Conservation (phyloP, 73 alveolate species). For the Uronychia setigera region DNA sequence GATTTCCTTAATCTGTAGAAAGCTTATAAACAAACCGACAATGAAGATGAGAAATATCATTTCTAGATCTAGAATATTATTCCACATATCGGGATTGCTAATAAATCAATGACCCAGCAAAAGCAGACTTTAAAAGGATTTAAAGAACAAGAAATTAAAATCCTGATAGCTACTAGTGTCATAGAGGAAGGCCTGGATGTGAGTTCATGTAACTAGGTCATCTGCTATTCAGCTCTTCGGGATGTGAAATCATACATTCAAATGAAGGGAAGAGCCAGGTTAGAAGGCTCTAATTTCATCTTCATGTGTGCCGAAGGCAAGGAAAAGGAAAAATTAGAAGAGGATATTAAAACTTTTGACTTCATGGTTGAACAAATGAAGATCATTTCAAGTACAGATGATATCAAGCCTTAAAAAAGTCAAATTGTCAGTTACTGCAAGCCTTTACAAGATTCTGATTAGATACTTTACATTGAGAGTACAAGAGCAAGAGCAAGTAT, state of each 20-base stretch:
- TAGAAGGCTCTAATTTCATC: neutral
- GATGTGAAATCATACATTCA: slow-evolving; percentile 65
- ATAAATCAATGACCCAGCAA: slow-evolving; percentile 3
- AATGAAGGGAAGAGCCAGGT: slow-evolving; percentile 77
- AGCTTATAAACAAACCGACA: slow-evolving; percentile 23
- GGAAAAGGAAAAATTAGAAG: too few species aligned
- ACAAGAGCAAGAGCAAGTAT: neutral
- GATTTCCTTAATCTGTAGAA: slow-evolving; percentile 6
- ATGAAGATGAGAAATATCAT: neutral
- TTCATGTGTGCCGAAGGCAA: neutral
- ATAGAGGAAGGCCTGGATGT: slow-evolving; percentile 83
- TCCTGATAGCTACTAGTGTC: slow-evolving; percentile 74
- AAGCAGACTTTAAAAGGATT: slow-evolving; percentile 51
- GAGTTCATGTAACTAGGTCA: slow-evolving; percentile 62
- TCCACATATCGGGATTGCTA: neutral
- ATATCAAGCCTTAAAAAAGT: neutral
- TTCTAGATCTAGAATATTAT: neutral
- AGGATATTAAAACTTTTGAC: neutral
- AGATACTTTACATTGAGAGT: neutral
- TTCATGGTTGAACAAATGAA: neutral
- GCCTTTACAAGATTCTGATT: neutral
- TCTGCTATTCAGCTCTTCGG: slow-evolving; percentile 60
- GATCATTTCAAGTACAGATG: neutral
- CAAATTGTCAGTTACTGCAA: neutral
- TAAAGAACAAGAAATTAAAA: slow-evolving; percentile 42